Conservation (phyloP, 2,329 filamentous ascomycete genomes). For the Alternaria alternata region DNA sequence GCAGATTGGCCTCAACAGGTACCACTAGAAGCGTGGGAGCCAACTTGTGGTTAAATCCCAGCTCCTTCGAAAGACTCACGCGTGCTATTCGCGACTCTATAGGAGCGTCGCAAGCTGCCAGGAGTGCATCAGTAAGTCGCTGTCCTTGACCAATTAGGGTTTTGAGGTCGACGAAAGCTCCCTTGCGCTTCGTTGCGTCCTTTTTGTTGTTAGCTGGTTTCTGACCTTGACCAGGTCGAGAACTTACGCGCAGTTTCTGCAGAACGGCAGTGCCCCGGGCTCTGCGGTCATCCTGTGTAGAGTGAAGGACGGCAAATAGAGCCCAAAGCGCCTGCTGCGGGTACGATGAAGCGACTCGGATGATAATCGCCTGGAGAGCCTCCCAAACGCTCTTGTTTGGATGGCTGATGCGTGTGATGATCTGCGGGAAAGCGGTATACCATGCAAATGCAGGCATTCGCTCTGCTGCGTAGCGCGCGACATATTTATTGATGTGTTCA, state of each 20-base stretch:
- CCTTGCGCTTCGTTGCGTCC: slow-evolving; percentile 63
- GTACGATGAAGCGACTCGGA: slow-evolving; percentile 85
- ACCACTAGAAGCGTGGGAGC: slow-evolving; percentile 88
- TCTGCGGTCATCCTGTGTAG: slow-evolving; percentile 74
- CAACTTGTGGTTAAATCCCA: slow-evolving; percentile 83
- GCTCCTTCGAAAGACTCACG: slow-evolving; percentile 78
- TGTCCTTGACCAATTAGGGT: slow-evolving; percentile 79
- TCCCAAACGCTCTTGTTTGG: slow-evolving; percentile 79
- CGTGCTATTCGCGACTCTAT: slow-evolving; percentile 73
- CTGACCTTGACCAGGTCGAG: slow-evolving; percentile 11
- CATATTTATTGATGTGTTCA: slow-evolving; percentile 64
- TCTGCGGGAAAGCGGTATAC: slow-evolving; percentile 86
- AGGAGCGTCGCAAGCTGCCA: slow-evolving; percentile 81
- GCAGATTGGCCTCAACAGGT: slow-evolving; percentile 84
- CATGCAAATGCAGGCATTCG: slow-evolving; percentile 79
- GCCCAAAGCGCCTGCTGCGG: slow-evolving; percentile 94
- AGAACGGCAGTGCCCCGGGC: slow-evolving; percentile 59
- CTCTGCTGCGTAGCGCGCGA: slow-evolving; percentile 76
- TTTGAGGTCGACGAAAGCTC: slow-evolving; percentile 69
- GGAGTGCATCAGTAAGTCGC: slow-evolving; percentile 80
- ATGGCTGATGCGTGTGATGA: slow-evolving; percentile 95
- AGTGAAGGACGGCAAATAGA: slow-evolving; percentile 85
- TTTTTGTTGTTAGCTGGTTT: slow-evolving; percentile 49
- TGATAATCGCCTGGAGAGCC: slow-evolving; percentile 78
- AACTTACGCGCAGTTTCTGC: slow-evolving; percentile 50